Percentiles rank a stretch among this genome's conserved stretches.
Evolutionary conservation across 192 early-diverging fungal species (phyloP).

Genomic region (Umbelopsis ramanniana): DNA sequence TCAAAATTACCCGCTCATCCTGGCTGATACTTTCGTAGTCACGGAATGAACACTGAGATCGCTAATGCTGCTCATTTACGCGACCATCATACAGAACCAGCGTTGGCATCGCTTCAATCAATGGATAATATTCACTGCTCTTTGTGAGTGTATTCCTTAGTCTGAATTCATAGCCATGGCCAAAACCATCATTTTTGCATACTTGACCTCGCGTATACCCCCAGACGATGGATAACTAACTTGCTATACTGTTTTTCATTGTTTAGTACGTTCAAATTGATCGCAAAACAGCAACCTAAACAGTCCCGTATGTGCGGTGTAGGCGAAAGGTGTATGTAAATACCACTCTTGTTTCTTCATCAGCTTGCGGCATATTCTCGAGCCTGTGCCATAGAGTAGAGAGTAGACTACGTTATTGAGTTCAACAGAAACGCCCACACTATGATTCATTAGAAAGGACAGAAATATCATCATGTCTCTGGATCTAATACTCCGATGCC

Average conservation of each 20-base stretch:
- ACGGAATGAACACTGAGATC: background rate
- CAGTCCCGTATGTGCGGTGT: conserved; percentile 93
- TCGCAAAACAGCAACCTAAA: conserved; percentile 84
- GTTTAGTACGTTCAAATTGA: conserved; percentile 52
- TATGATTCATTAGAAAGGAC: too few relatives aligned
- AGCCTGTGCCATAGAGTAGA: background rate
- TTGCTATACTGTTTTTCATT: background rate
- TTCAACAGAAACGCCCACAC: too few relatives aligned
- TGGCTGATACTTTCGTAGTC: background rate
- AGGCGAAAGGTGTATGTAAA: conserved; percentile 80
- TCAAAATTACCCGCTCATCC: too few relatives aligned
- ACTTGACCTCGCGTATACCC: background rate
- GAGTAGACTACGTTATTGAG: too few relatives aligned
- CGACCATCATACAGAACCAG: background rate
- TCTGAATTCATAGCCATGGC: background rate
- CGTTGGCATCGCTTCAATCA: background rate
- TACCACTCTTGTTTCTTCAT: background rate
- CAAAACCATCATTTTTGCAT: background rate
- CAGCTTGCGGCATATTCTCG: background rate
- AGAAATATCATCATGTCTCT: too few relatives aligned
- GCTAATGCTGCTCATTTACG: background rate
- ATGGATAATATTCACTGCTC: background rate
- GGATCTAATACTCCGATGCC: background rate
- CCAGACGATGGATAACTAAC: background rate
- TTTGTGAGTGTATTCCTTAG: background rate